phyloP scores from a whole-genome alignment of 208 protist genomes.

The Trichomonas gallinae region DNA sequence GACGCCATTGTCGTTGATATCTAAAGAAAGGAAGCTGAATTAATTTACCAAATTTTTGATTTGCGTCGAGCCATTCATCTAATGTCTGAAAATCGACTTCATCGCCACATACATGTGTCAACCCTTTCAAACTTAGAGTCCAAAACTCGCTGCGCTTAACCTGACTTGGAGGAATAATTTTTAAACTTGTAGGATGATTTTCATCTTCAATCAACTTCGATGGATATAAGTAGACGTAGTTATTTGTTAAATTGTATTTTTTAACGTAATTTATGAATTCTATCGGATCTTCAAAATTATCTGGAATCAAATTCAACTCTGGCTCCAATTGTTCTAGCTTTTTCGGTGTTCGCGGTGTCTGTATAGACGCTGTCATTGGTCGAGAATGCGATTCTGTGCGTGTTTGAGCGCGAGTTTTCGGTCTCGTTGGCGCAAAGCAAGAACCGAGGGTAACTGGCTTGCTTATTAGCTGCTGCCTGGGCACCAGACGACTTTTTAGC shows the following conservation, averaged over 20 bases:
- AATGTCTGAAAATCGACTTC: neutral
- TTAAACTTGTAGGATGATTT: neutral
- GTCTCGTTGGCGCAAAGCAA: neutral
- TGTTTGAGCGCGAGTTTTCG: neutral
- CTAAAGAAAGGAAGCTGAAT: neutral
- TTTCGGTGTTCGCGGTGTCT: neutral
- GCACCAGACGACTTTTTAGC: neutral
- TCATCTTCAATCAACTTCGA: neutral
- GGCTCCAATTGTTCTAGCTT: neutral
- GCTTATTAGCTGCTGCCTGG: neutral
- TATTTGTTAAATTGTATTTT: neutral
- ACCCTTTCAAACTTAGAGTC: neutral
- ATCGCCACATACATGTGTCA: neutral
- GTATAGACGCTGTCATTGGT: neutral
- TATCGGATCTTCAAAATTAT: neutral
- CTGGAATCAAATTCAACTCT: neutral
- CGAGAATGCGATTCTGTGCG: neutral
- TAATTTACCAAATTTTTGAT: neutral
- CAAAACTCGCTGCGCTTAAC: neutral
- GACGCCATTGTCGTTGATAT: slow-evolving; percentile 4
- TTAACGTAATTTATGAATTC: neutral
- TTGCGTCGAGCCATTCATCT: neutral
- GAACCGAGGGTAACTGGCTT: neutral
- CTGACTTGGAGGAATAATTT: neutral
- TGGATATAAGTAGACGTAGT: slow-evolving; percentile 12